Evolutionary conservation across 2,329 filamentous ascomycete genomes (phyloP), one percentile per base, ranked within the genome.

Genomic region (Bipolaris cookei): DNA sequence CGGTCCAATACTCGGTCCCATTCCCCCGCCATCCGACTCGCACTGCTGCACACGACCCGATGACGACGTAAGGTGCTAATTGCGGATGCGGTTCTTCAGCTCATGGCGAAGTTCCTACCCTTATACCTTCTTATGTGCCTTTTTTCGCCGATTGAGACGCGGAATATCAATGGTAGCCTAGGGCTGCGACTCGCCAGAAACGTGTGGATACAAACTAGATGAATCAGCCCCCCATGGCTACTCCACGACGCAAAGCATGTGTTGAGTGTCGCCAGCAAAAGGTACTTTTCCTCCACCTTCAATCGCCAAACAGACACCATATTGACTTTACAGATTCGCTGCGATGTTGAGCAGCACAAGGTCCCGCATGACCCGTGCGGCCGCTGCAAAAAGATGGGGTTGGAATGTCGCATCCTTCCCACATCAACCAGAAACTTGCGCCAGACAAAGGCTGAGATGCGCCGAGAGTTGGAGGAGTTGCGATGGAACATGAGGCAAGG

Each of bases 191-290:
- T 59, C 52, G 54, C 53, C 59, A 56, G 59, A 56, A 57, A 37
- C 59, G 51, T 59, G 65, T 69, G 66, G 65, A 66, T 66, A 60
- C 64, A 37, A 35, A 38, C 44, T 62, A 59, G 62, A 60, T 60
- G 61, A 62, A 59, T 55, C 52, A 60, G 56, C 58, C 59, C 54
- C 65, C 61, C 58, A 73, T 73, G 71, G 66, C 72, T 38, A 73
- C 70, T 50, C 72, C 72, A 37, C 63, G 73, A 62, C 64, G 73
- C 37, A 76, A 76, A 51, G 73, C 73, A 28, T 76, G 73, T 61
- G 72, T 76, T 28, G 73, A 76, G 56, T 76, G 73, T 56, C 66
- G 73, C 44, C 73, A 76, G 59, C 73, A 76, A 65, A 76, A 76
- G 68, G 73, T 74, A 72, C 43, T 8, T 38, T n/a, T 43, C n/a